Evolutionary conservation across 306 rosid species (phyloP), one percentile per base, ranked within the genome.

Genomic region (Vicia sativa): DNA sequence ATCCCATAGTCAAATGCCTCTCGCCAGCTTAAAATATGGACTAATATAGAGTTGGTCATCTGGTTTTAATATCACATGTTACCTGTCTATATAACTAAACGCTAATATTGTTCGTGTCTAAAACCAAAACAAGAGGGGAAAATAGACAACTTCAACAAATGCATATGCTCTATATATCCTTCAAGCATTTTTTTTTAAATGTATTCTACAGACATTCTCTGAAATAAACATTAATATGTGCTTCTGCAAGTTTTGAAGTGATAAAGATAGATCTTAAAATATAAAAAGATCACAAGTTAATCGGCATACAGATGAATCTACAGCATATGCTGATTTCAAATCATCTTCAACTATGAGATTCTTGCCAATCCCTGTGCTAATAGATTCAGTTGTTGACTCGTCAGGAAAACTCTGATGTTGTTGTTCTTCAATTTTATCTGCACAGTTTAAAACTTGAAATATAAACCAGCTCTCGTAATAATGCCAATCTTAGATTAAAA

Each of bases 391-490:
- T 26, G 74, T 72, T 19, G 91, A 69, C 46, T 93, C 96, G 46
- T 93, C 98, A 43, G 84, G 74, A 70, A 82, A 58, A 83, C 59
- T 86, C 56, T 78, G 96, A 37, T 82, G 87, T 56, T 84, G 98
- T 65, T 77, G 92, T 62, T 93, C 98, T 57, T 93, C 98, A 45
- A 74, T 82, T 78, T 80, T 86, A 71, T 93, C 98, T 93, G 87
- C 83, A 77, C 59, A 71, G 64, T 66, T 73, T 37, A 86, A 55
- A 35, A 62, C 41, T 26, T 55, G 37, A 65, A 14, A 68, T 49
- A 49, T 64, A 50, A 8, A 34, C 49, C 46, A 57, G 52, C 58
- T 43, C 21, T 58, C 54, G 50, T 23, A 59, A 79, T 35, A 75
- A 70, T 31, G 35, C 8, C 67, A 59, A 55, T 41, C 56, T 46